Conservation (phyloP, 1,284 basidiomycete genomes). For the Porogramme epimiltina region DNA sequence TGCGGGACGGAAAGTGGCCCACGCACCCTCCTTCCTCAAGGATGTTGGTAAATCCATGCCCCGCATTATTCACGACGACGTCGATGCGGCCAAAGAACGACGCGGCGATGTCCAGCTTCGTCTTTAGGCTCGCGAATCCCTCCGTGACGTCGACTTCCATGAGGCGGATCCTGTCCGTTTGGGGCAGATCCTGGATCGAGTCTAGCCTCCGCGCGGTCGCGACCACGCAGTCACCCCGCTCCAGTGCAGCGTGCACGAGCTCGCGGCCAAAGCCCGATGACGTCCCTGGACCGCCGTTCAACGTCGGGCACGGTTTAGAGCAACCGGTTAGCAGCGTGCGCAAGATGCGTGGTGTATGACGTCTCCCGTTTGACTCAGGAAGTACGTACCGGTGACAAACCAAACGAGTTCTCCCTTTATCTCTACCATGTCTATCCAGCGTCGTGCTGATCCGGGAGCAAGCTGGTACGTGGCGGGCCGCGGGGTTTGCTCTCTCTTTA, state of each 20-base stretch:
- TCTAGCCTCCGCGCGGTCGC: slow-evolving; percentile 37
- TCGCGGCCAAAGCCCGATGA: slow-evolving; percentile 38
- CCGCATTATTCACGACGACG: slow-evolving; percentile 60
- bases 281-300: slow-evolving; percentile 28
- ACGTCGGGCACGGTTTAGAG: no score
- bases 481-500: no score
- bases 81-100: slow-evolving; percentile 50
- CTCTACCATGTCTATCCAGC: not conserved
- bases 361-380: no score
- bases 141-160: slow-evolving; percentile 39
- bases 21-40: slow-evolving; percentile 35
- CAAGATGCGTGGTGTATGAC: no score
- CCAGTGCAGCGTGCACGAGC: slow-evolving; percentile 31
- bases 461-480: no score
- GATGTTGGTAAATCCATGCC: slow-evolving; percentile 30
- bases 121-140: slow-evolving; percentile 27
- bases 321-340: no score
- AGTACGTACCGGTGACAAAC: not conserved
- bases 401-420: not conserved
- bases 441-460: no score
- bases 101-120: slow-evolving; percentile 42
- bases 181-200: slow-evolving; percentile 28
- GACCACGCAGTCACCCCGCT: slow-evolving; percentile 37
- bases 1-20: not conserved
- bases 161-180: slow-evolving; percentile 26